Evolutionary conservation across 345 rosid species (phyloP).

Genomic region (Sisymbrium altissimum): DNA sequence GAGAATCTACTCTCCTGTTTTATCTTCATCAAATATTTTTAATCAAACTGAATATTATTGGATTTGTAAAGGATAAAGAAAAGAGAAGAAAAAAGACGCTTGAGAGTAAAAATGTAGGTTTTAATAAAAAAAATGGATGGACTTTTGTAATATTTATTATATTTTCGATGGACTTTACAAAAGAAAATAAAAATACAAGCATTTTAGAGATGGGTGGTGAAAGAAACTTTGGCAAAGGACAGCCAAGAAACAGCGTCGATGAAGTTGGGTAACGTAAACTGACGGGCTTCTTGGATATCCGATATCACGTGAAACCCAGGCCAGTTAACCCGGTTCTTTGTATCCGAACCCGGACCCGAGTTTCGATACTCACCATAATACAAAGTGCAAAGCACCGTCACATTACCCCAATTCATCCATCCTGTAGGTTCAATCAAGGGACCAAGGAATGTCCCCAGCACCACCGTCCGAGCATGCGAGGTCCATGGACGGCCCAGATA

Average conservation of each 20-base stretch:
- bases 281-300: slow-evolving; percentile 36
- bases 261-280: slow-evolving; percentile 41
- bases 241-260: slow-evolving; percentile 45
- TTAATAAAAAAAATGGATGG: no score
- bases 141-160: no score
- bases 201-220: slow-evolving; percentile 28
- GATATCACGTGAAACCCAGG: slow-evolving; percentile 40
- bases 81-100: no score
- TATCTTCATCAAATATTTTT: no score
- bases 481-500: slow-evolving; percentile 53
- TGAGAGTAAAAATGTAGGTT: no score
- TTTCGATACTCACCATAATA: slow-evolving; percentile 53
- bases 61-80: no score
- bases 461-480: slow-evolving; percentile 40
- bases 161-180: no score
- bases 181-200: no score
- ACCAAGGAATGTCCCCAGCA: slow-evolving; percentile 39
- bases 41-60: no score
- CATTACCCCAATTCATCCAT: slow-evolving; percentile 43
- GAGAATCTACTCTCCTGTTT: no score
- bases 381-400: slow-evolving; percentile 25
- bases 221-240: slow-evolving; percentile 36
- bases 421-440: slow-evolving; percentile 38
- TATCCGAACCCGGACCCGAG: slow-evolving; percentile 42
- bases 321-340: slow-evolving; percentile 42